These are phyloP conservation scores for Dendrostoma leiphaemia DNA, from an alignment of 2,329 filamentous ascomycete genomes.

Conservation along the genomic window DNA sequence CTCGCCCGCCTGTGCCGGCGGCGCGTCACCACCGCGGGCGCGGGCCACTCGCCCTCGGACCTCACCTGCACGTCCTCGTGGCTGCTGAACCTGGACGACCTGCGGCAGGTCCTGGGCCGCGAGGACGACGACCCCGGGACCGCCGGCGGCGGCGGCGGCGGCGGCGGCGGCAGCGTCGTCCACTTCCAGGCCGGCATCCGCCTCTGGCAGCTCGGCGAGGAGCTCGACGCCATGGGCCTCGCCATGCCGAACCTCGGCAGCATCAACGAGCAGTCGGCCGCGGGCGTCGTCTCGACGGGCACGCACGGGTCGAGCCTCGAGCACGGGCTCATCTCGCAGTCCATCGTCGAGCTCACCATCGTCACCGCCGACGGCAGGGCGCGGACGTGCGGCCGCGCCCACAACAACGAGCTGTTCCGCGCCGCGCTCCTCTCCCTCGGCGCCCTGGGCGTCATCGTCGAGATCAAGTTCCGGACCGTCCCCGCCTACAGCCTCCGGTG, in stretches of 20 bases:
- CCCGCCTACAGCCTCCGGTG: constrained; percentile 83
- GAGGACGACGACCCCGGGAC: no score
- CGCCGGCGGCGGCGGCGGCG: no score
- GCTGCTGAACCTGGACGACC: constrained; percentile 73
- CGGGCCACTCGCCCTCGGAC: constrained; percentile 20
- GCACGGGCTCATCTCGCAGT: constrained; percentile 83
- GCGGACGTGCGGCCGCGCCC: constrained; percentile 64
- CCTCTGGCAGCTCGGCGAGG: constrained; percentile 68
- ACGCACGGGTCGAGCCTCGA: constrained; percentile 86
- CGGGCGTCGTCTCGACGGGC: constrained; percentile 86
- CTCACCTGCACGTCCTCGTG: constrained; percentile 20
- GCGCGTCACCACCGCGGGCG: constrained; percentile 64
- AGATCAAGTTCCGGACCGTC: constrained; percentile 81
- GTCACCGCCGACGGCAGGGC: constrained; percentile 78
- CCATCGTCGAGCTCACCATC: constrained; percentile 71
- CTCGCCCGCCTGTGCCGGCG: constrained; percentile 79
- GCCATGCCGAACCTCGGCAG: constrained; percentile 91
- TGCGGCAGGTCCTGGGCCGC: constrained; percentile 69
- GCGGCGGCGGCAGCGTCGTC: constrained; percentile 64
- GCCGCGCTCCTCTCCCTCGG: constrained; percentile 86
- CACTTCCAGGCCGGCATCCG: constrained; percentile 88
- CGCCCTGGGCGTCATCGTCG: constrained; percentile 84
- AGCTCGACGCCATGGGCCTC: constrained; percentile 72
- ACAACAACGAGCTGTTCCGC: constrained; percentile 78
- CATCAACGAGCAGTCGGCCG: constrained; percentile 92